These are phyloP conservation scores for Sporothrix protearum DNA, from an alignment of 2,329 filamentous ascomycete species.

Conservation along the genomic window DNA sequence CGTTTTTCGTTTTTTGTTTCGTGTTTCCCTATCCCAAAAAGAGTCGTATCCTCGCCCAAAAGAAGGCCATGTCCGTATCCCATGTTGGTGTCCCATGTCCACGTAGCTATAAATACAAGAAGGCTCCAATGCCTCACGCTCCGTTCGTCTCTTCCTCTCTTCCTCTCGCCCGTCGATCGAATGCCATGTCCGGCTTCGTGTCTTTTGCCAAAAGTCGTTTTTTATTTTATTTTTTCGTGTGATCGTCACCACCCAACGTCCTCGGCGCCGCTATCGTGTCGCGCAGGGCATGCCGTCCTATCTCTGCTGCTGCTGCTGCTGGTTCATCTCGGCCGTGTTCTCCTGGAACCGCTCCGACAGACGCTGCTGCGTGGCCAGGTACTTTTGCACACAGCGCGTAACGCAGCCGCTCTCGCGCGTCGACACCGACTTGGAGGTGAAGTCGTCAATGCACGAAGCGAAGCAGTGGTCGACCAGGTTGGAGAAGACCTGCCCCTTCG, in stretches of 20 bases:
- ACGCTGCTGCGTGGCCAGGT: constrained; percentile 85
- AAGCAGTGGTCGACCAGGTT: constrained; percentile 86
- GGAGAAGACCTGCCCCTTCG: constrained; percentile 55
- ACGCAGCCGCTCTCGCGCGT: constrained; percentile 88
- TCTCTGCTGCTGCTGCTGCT: constrained; percentile 49
- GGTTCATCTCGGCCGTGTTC: constrained; percentile 59
- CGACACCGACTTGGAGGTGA: constrained; percentile 92
- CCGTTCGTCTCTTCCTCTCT: too few relatives aligned
- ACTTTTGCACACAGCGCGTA: constrained; percentile 92
- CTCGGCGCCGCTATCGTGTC: background rate
- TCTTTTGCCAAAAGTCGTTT: too few relatives aligned
- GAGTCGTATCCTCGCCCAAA: background rate
- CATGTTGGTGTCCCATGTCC: background rate
- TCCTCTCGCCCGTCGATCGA: background rate
- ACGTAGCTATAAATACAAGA: constrained; percentile 14
- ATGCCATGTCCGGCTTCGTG: background rate
- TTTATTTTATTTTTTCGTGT: background rate
- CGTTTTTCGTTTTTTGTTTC: background rate
- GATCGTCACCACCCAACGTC: background rate
- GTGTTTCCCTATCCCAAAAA: background rate
- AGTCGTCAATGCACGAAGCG: constrained; percentile 95
- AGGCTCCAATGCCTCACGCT: background rate
- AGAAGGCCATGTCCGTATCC: background rate
- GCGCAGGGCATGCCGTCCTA: background rate
- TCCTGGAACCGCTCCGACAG: constrained; percentile 86